A percentile compares a stretch with the other conserved stretches of the same genome.
These are phyloP conservation scores for Camelina sativa DNA, from an alignment of 345 rosid species.

Conservation along the genomic window DNA sequence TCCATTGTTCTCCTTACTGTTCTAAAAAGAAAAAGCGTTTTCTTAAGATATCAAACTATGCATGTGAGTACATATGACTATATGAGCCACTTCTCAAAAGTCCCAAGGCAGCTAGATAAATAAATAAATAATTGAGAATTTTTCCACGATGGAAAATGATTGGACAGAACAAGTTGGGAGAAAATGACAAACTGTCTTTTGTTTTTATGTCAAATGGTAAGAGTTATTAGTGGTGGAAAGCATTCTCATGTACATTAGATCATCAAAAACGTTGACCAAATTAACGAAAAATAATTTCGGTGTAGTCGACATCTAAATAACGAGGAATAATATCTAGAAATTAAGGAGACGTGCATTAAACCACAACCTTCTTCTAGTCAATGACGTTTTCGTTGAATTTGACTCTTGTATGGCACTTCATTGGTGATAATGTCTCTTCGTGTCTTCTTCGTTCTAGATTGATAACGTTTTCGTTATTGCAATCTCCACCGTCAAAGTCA, in stretches of 20 bases:
- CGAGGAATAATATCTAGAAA: background rate
- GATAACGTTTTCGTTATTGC: background rate
- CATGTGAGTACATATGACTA: conserved; percentile 3
- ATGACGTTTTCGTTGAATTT: conserved; percentile 11
- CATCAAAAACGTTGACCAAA: background rate
- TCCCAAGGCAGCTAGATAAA: conserved; percentile 15
- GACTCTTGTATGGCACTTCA: conserved; percentile 6
- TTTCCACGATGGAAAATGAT: conserved; percentile 24
- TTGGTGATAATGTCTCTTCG: conserved; percentile 5
- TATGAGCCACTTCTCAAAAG: conserved; percentile 29
- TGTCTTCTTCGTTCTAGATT: background rate
- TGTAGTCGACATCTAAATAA: conserved; percentile 14
- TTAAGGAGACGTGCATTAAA: conserved; percentile 26
- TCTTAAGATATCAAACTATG: background rate
- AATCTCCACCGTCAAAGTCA: conserved; percentile 3
- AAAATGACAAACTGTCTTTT: conserved; percentile 13
- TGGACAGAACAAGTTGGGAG: conserved; percentile 22
- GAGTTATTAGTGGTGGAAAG: conserved; percentile 16
- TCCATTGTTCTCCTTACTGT: conserved; percentile 18
- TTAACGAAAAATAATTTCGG: conserved; percentile 5
- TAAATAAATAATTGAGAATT: background rate
- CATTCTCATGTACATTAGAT: background rate
- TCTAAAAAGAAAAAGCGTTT: background rate
- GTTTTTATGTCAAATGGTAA: background rate
- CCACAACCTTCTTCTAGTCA: background rate